Conservation (phyloP, 2,329 filamentous ascomycete genomes). For the Aspergillus flavus region DNA sequence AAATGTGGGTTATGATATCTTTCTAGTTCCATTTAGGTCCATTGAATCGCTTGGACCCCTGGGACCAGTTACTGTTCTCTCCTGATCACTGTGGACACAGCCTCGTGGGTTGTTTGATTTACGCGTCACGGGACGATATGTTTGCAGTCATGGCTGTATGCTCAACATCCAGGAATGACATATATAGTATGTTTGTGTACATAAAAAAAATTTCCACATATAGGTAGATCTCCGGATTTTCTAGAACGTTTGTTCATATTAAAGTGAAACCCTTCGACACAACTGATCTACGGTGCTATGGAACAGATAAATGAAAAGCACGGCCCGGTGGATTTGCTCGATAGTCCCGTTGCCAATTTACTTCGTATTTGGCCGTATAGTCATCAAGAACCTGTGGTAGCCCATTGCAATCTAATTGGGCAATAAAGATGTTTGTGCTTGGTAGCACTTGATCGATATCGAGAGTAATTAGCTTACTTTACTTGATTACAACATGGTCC, state of each 20-base stretch:
- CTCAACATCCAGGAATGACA: background rate
- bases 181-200: background rate
- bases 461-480: too few species aligned
- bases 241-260: background rate
- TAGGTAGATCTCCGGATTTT: background rate
- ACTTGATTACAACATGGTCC: too few species aligned
- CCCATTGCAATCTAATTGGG: background rate
- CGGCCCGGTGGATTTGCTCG: background rate
- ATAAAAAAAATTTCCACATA: background rate
- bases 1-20: background rate
- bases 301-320: conserved; percentile 1
- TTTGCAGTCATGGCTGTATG: background rate
- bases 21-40: background rate
- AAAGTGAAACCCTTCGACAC: background rate
- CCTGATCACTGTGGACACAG: background rate
- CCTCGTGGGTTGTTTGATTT: background rate
- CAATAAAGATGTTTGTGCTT: background rate
- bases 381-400: background rate
- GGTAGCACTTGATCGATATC: too few species aligned
- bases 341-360: background rate
- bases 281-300: background rate
- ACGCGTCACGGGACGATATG: background rate
- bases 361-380: background rate
- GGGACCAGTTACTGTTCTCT: background rate
- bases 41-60: background rate